Percentiles rank a stretch among this genome's conserved stretches.
These are phyloP conservation scores for Boletus coccyginus DNA, from an alignment of 768 basidiomycete species.

Conservation along the genomic window DNA sequence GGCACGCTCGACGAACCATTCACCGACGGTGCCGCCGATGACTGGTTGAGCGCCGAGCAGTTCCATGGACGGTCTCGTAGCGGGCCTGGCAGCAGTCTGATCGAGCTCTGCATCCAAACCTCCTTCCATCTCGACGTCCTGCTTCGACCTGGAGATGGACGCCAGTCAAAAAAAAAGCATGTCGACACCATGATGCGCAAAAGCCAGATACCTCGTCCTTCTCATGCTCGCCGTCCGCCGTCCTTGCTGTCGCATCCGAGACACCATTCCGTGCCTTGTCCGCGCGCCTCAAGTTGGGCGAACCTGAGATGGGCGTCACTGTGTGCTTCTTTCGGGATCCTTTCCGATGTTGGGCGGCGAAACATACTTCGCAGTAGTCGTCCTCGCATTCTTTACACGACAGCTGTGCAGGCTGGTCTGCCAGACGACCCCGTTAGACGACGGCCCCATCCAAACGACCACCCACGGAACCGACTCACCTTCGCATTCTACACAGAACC, in stretches of 20 bases:
- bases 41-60: conserved; percentile 55
- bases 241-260: neutral
- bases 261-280: conserved; percentile 16
- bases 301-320: conserved; percentile 43
- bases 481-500: conserved; percentile 84
- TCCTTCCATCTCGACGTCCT: conserved; percentile 37
- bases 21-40: conserved; percentile 62
- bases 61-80: conserved; percentile 25
- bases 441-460: neutral
- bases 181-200: neutral
- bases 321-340: conserved; percentile 69
- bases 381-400: conserved; percentile 71
- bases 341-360: conserved; percentile 79
- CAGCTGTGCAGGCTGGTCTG: conserved; percentile 82
- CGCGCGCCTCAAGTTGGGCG: conserved; percentile 1
- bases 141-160: conserved; percentile 19
- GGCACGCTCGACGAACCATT: conserved; percentile 82
- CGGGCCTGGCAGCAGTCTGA: conserved; percentile 33
- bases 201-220: conserved; percentile 20
- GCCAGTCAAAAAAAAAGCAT: conserved; percentile 2
- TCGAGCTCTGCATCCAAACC: conserved; percentile 39
- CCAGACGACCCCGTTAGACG: neutral
- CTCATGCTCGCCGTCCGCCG: conserved; percentile 2
- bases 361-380: conserved; percentile 82
- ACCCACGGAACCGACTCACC: conserved; percentile 40